Conservation (phyloP, 352 stramenopile species). For the Phytophthora tubulina region DNA sequence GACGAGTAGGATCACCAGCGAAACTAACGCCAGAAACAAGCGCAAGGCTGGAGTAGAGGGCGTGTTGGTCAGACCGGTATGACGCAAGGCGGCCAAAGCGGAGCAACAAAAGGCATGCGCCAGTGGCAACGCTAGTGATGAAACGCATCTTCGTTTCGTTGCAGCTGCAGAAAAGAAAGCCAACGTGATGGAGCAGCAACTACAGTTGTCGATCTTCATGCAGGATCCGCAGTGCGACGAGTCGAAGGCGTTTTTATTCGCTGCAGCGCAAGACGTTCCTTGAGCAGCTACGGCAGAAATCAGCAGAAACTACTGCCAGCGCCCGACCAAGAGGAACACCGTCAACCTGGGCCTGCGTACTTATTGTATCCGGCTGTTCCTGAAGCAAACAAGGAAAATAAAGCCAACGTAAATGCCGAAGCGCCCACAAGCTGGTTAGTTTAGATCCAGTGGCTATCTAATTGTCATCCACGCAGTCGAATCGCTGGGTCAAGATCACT, state of each 20-base stretch:
- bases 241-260: constrained; percentile 11
- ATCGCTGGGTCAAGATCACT: background rate
- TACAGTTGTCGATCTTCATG: constrained; percentile 9
- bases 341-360: background rate
- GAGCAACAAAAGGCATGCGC: background rate
- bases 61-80: background rate
- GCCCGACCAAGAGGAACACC: background rate
- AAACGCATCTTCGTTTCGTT: constrained; percentile 6
- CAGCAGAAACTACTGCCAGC: background rate
- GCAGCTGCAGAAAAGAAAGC: constrained; percentile 11
- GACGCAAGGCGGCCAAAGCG: background rate
- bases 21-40: background rate
- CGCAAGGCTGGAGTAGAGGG: background rate
- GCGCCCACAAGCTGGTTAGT: background rate
- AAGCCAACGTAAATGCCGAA: background rate
- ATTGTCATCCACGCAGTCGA: background rate
- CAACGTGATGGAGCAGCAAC: constrained; percentile 11
- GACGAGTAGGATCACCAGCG: background rate
- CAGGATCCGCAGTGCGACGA: constrained; percentile 6
- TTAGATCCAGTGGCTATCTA: background rate
- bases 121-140: background rate
- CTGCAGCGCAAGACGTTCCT: constrained; percentile 9
- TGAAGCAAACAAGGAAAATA: constrained; percentile 5
- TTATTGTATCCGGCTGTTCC: background rate
- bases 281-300: background rate